Conservation (phyloP, 345 rosid species). For the Brassica carinata region DNA sequence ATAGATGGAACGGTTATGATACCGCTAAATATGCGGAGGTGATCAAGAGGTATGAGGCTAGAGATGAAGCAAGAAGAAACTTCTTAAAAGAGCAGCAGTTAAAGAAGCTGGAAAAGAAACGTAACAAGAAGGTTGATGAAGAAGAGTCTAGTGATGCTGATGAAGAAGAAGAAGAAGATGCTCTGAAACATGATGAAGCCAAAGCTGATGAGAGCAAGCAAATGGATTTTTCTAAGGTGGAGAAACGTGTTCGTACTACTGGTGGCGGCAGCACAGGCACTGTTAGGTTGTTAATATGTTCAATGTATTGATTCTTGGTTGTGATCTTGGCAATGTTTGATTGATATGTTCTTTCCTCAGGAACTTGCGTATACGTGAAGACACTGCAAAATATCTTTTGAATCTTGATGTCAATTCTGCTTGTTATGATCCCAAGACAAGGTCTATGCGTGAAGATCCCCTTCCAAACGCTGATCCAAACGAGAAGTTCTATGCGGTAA, state of each 20-base stretch:
- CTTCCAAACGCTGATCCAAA: slow-evolving; percentile 84
- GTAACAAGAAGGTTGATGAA: slow-evolving; percentile 13
- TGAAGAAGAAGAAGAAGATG: slow-evolving; percentile 47
- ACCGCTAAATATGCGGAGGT: slow-evolving; percentile 56
- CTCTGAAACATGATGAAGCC: slow-evolving; percentile 76
- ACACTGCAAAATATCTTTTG: slow-evolving; percentile 64
- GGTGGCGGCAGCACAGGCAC: slow-evolving; percentile 97
- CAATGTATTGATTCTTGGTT: neutral
- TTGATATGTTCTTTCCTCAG: slow-evolving; percentile 21
- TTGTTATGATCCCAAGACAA: slow-evolving; percentile 69
- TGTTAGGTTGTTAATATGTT: slow-evolving; percentile 39
- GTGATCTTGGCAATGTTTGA: neutral
- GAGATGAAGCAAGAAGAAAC: slow-evolving; percentile 70
- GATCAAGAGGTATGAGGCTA: slow-evolving; percentile 71
- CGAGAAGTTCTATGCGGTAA: slow-evolving; percentile 67
- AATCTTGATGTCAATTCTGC: slow-evolving; percentile 76
- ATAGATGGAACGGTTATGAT: slow-evolving; percentile 85
- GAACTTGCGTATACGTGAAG: slow-evolving; percentile 75
- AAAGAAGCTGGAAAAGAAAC: slow-evolving; percentile 74
- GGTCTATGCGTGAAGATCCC: slow-evolving; percentile 86
- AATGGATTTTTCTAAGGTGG: slow-evolving; percentile 91
- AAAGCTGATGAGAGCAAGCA: slow-evolving; percentile 81
- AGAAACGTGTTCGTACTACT: slow-evolving; percentile 90
- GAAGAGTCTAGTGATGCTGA: slow-evolving; percentile 49
- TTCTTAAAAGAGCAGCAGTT: slow-evolving; percentile 69